Conservation (phyloP, 2,329 filamentous ascomycete species). For the Pseudohalonectria lignicola region DNA sequence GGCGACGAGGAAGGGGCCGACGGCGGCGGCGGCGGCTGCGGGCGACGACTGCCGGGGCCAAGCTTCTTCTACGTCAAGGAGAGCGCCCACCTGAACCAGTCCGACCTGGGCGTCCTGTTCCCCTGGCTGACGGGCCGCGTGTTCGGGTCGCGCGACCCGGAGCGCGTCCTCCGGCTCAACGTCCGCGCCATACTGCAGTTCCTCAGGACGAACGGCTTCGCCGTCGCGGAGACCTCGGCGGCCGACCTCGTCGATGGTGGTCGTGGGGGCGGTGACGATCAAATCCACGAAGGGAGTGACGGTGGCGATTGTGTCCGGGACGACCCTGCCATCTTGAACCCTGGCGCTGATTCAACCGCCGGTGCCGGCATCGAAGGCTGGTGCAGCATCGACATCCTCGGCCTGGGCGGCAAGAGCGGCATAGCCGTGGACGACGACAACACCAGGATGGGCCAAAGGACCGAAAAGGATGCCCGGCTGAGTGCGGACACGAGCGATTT, state of each 20-base stretch:
- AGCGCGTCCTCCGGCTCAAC: constrained; percentile 48
- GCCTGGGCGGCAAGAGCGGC: constrained; percentile 24
- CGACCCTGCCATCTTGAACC: constrained; percentile 40
- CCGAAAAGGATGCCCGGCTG: constrained; percentile 1
- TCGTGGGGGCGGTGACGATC: constrained; percentile 11
- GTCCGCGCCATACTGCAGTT: constrained; percentile 46
- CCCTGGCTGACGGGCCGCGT: constrained; percentile 55
- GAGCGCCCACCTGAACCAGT: constrained; percentile 74
- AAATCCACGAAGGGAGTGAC: constrained; percentile 10
- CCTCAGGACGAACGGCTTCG: constrained; percentile 35
- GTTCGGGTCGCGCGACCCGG: constrained; percentile 45
- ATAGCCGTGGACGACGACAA: too few relatives aligned
- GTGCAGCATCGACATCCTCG: constrained; percentile 41
- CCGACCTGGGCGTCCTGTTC: constrained; percentile 75
- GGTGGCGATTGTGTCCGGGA: constrained; percentile 27
- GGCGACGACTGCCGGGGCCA: constrained; percentile 35
- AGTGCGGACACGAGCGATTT: constrained; percentile 7
- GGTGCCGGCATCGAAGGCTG: constrained; percentile 29
- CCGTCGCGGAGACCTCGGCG: constrained; percentile 36
- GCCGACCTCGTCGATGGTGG: constrained; percentile 38
- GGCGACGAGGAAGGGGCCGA: too few relatives aligned
- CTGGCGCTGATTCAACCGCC: constrained; percentile 22
- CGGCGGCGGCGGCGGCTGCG: constrained; percentile 29
- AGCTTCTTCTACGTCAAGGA: constrained; percentile 64
- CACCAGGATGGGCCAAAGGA: too few relatives aligned